These are phyloP conservation scores for Phlyctochytrium arcticum DNA, from an alignment of 192 early-diverging fungal genomes.

Conservation along the genomic window DNA sequence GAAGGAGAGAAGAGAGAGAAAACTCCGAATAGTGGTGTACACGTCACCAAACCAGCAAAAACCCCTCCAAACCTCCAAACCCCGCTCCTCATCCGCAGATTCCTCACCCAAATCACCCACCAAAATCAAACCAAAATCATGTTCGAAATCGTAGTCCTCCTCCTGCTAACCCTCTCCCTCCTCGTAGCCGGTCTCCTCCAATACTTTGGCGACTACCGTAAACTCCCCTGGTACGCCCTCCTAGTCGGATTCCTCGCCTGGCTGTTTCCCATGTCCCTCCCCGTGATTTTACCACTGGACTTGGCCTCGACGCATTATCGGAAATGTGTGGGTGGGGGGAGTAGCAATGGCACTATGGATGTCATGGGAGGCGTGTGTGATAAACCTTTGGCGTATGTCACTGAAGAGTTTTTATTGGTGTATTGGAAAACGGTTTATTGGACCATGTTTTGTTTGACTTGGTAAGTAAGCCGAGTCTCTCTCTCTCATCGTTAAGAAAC, in stretches of 20 bases:
- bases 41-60: too few relatives aligned
- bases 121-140: too few relatives aligned
- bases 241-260: conserved; percentile 70
- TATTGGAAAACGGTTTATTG: conserved; percentile 90
- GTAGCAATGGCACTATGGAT: too few relatives aligned
- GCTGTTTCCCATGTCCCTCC: conserved; percentile 89
- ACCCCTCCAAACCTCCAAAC: too few relatives aligned
- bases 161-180: conserved; percentile 47
- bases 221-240: conserved; percentile 82
- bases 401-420: conserved; percentile 58
- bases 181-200: conserved; percentile 59
- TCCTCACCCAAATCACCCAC: too few relatives aligned
- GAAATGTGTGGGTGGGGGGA: conserved; percentile 54
- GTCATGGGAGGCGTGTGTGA: conserved; percentile 44
- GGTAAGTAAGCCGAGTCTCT: conserved; percentile 43
- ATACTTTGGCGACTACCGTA: conserved; percentile 72
- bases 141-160: background rate
- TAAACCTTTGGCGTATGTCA: conserved; percentile 74
- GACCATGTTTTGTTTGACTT: conserved; percentile 82
- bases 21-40: too few relatives aligned
- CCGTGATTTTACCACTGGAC: conserved; percentile 86
- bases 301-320: conserved; percentile 70
- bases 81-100: too few relatives aligned
- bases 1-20: too few relatives aligned
- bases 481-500: background rate